Base-by-base conservation (phyloP, 257 asterid species). In the Solanum megistacrolobum region DNA sequence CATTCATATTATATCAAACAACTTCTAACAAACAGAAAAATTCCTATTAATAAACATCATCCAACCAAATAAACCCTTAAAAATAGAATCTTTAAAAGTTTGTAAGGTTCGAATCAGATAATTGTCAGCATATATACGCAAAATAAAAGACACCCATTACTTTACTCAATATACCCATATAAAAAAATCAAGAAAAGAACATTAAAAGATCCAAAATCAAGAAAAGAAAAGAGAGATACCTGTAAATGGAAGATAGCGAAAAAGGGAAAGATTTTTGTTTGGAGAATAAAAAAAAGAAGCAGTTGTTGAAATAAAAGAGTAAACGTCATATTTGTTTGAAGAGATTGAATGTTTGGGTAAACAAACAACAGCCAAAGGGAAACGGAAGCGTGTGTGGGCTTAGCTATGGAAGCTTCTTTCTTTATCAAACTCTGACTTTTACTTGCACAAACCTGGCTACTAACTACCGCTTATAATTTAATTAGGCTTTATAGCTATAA, bases 1-100 rank as follows among this genome's bases (percentile, higher is more conserved):
- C 93, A 58, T 75, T 87, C 98, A 96, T 94, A 43, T 46, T 82
- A 48, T 20, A 16, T 82, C 69, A 82, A 82, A 31, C 86, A 82
- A 82, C 71, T 48, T 82, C 71, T 31, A 38, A 76, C 43, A 48
- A 72, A 32, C 12, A 58, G 66, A 58, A 58, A 20, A 58, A 58
- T 58, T 46, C 65, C 74, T 23, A 65, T 25, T 25, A 52, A 29
- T 60, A 76, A 74, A 86, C 18, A 79, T 38, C n/a, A 27, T 43
- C 36, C 83, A 74, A 36, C 23, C 23, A 32, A 32, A 32, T 72
- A 72, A 72, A 71, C 38, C 78, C 29, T 23, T 4, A 14, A 27
- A 16, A 81, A 14, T 46, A 81, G 68, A 81, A 81, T 46, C 68
- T 43, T 79, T 16, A 27, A 79, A 79, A 79, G 66, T 16, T 27